Evolutionary conservation across 768 basidiomycete species (phyloP), one percentile per base, ranked within the genome.

Genomic region (Lentinula sp.): DNA sequence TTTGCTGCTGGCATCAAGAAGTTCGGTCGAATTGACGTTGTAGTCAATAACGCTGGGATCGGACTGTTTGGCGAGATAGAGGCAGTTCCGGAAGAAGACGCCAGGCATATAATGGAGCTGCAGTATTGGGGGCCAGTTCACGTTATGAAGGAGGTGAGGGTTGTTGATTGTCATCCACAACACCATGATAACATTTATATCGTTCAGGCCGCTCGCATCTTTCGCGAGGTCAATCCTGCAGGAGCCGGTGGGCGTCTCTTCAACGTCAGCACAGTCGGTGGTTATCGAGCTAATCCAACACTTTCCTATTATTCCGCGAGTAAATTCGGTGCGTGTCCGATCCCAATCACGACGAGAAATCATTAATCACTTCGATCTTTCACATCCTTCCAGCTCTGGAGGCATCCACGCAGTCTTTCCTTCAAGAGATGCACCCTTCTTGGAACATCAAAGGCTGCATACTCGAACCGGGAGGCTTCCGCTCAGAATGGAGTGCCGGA

Each of bases 1-100:
- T 79, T 81, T 59, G 63, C 67, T 32, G 60, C 65, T 54, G 73
- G 73, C 6, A 43, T 72, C 33, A 66, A 67, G 20, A 66, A 67
- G 35, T 81, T 81, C 60, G 79, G 77, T 12, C 69, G 73, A 23
- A 46, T 81, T 8, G 80, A 81, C 55, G 66, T 81, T 18, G 79
- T 82, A 9, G 72, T 78, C 28, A 82, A 79, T 63, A 81, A 79
- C 56, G 80, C 80, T 2, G 80, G 75, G 12, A 66, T 69, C 50
- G 76, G 70, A 59, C 70, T 69, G 59, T 32, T 73, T 5, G 69
- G 69, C 23, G 77, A 78, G 65, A 67, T 74, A 12, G 77, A 80
- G 61, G 71, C 63, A 6, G 72, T 69, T 0, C 58, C 71, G 0
- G 75, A 76, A 6, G 67, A 69, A 15, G 68, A 58, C 32, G 78